Percentiles rank a stretch among this genome's conserved stretches.
Conservation (phyloP, 106 monocot species). For the Dendrobium huoshanense region DNA sequence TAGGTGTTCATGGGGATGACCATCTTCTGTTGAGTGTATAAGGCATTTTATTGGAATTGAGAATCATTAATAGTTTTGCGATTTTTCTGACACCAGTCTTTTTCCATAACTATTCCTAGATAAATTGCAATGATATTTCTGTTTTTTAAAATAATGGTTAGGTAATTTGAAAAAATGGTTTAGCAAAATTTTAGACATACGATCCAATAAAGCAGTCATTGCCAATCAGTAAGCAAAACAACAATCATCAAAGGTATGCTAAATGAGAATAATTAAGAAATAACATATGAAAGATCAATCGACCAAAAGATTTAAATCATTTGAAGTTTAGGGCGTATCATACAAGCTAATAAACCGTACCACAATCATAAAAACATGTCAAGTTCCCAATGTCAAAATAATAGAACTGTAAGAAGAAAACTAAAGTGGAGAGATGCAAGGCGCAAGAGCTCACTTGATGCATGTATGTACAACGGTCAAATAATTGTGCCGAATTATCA, state of each 20-base stretch:
- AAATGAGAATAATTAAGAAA: not conserved
- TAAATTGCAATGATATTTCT: not conserved
- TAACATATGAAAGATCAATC: not conserved
- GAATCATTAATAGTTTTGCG: not conserved
- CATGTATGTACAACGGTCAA: constrained; percentile 94
- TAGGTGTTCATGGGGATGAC: not conserved
- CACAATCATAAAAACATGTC: not conserved
- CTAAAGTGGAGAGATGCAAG: not conserved
- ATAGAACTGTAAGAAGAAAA: not conserved
- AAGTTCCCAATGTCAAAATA: not conserved
- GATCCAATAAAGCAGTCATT: not conserved
- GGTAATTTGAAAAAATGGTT: not conserved
- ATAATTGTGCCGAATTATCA: constrained; percentile 91
- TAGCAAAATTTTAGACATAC: not conserved
- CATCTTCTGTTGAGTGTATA: not conserved
- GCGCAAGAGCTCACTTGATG: constrained; percentile 47
- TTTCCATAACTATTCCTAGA: not conserved
- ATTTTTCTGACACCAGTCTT: not conserved
- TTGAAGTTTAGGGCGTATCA: not conserved
- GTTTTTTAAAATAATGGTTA: not conserved
- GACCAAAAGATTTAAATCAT: not conserved
- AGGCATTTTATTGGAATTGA: not conserved
- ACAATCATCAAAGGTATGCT: not conserved
- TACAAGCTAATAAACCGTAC: not conserved
- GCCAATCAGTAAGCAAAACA: not conserved